Base-by-base conservation (phyloP, 2,329 filamentous ascomycete species). In the Amesomyces nigricolor region DNA sequence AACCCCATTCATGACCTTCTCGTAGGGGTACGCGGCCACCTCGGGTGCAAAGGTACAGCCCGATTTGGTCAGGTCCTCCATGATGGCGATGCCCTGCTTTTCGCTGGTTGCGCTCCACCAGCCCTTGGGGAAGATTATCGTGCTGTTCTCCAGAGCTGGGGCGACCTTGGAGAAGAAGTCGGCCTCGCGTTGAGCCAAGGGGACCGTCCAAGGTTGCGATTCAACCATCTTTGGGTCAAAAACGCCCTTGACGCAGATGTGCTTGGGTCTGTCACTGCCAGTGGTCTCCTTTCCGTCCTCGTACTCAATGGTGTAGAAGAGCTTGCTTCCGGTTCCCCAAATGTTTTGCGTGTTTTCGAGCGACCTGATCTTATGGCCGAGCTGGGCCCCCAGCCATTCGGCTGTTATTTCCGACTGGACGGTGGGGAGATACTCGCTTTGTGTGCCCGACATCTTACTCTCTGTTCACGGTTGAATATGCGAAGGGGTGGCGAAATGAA, bases 11-110 rank as follows among this genome's bases (percentile, higher is more conserved):
- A 68, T 58, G 26, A 71, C 69, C 37, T 64, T 65, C 5, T 67
- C 60, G 9, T 71, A 59, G 0, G 69, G 55, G 51, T 69, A 42
- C 13, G 39, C 3, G n/a, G 13, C 13, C 39, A 16, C n/a, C 39
- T 14, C 13, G 39, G 13, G n/a, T 1, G 70, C 62, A 54, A 74
- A 74, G 0, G 67, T 66, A 61, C 68, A 72, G 2, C 63, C 65
- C 16, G 71, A 65, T 2, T 63, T 48, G 0, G 54, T 58, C 2
- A 73, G 63, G 56, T 73, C 71, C 5, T 63, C 63, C 70, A 74
- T 72, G 53, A 73, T 66, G 19, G 64, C 66, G 43, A 74, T 72
- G 7, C 71, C 71, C 47, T 73, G 71, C 37, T 60, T 66, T 5
- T 68, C 63, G 51, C 60, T 67, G 7, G 56, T 66, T n/a, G 68